Percentiles rank a stretch among this genome's conserved stretches.
Evolutionary conservation across 441 rosid species (phyloP).

Genomic region (Brassica hybrid): DNA sequence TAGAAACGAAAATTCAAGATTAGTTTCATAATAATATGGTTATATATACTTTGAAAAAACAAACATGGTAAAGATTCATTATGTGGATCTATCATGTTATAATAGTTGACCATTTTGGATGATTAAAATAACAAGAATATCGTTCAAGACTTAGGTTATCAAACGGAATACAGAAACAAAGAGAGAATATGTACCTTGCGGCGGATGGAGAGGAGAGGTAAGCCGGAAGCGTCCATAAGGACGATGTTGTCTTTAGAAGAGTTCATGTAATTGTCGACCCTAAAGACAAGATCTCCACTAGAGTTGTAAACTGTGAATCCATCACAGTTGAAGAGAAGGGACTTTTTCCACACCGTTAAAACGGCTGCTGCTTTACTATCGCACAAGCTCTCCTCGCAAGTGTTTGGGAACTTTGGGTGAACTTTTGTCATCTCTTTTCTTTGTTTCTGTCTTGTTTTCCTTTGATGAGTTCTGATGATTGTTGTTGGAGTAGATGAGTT

Average conservation of each 20-base stretch:
- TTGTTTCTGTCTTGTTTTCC: background rate
- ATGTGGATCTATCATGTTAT: background rate
- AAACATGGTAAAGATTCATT: background rate
- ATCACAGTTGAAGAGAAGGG: slow-evolving; percentile 84
- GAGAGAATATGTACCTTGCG: slow-evolving; percentile 64
- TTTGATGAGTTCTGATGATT: slow-evolving; percentile 9
- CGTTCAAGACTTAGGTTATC: background rate
- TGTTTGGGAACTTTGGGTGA: slow-evolving; percentile 42
- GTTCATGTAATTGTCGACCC: slow-evolving; percentile 90
- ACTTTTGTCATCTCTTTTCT: slow-evolving; percentile 36
- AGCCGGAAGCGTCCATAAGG: slow-evolving; percentile 89
- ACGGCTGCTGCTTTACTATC: slow-evolving; percentile 43
- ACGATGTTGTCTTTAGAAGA: slow-evolving; percentile 61
- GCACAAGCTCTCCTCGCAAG: slow-evolving; percentile 19
- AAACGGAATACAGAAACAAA: background rate
- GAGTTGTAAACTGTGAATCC: slow-evolving; percentile 86
- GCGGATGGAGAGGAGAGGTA: slow-evolving; percentile 89
- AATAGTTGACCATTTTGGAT: background rate
- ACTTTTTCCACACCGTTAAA: slow-evolving; percentile 92
- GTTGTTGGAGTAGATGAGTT: slow-evolving; percentile 33
- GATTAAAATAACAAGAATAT: background rate
- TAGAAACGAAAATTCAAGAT: background rate
- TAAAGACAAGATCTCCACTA: slow-evolving; percentile 74
- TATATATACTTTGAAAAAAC: background rate
- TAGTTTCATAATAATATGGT: background rate